phyloP scores from a whole-genome alignment of 2,329 filamentous ascomycete species.

The Neoarthrinium moseri region DNA sequence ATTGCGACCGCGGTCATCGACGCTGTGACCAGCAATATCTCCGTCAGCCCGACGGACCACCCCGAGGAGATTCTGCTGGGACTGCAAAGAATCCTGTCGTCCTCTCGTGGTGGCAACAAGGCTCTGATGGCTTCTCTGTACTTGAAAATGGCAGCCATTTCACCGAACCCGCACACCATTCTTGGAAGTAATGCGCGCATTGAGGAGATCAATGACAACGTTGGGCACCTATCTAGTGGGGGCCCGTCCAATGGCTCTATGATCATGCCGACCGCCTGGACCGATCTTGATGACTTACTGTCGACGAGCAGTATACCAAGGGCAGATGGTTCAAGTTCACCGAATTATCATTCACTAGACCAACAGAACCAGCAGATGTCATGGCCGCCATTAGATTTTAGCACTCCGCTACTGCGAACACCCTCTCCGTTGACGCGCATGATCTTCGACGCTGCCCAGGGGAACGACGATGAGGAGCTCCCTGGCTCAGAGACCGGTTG shows the following conservation, averaged over 20 bases:
- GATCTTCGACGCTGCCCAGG: conserved; percentile 6
- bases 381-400: conserved; percentile 12
- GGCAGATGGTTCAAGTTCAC: conserved; percentile 5
- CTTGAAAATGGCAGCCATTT: conserved; percentile 12
- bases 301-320: conserved; percentile 6
- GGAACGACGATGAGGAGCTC: background rate
- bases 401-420: conserved; percentile 11
- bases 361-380: conserved; percentile 12
- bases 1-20: conserved; percentile 45
- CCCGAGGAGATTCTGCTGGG: conserved; percentile 34
- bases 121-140: conserved; percentile 29
- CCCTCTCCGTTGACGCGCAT: conserved; percentile 12
- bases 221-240: background rate
- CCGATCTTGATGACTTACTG: conserved; percentile 12
- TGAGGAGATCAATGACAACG: conserved; percentile 5
- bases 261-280: conserved; percentile 10
- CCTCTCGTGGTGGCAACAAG: conserved; percentile 41
- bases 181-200: conserved; percentile 1
- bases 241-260: background rate
- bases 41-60: conserved; percentile 17
- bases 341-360: conserved; percentile 10
- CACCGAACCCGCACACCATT: background rate
- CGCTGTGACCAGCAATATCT: conserved; percentile 28
- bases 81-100: conserved; percentile 37
- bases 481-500: background rate